Evolutionary conservation across 2,329 filamentous ascomycete genomes (phyloP).

Genomic region (Penicillium thymicola): DNA sequence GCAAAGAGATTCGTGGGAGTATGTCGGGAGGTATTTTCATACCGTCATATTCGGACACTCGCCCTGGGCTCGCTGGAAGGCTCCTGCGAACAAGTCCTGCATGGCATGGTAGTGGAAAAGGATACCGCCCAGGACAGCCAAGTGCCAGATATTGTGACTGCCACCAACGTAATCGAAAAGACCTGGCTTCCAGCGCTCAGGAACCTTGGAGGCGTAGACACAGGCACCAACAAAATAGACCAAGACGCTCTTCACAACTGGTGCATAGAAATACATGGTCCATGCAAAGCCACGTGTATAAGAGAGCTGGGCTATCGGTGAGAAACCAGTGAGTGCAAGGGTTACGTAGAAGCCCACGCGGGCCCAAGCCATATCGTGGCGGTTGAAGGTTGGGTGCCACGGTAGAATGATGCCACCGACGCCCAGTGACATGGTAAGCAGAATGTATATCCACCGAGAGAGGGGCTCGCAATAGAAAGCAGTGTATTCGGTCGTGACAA

Average conservation of each 20-base stretch:
- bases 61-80: slow-evolving; percentile 65
- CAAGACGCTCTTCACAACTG: slow-evolving; percentile 74
- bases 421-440: slow-evolving; percentile 74
- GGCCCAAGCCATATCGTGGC: slow-evolving; percentile 85
- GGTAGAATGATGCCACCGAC: slow-evolving; percentile 85
- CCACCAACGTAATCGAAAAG: slow-evolving; percentile 93
- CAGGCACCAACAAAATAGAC: slow-evolving; percentile 84
- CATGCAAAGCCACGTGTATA: slow-evolving; percentile 73
- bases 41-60: slow-evolving; percentile 37
- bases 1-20: not conserved
- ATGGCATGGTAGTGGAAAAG: slow-evolving; percentile 96
- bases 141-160: slow-evolving; percentile 96
- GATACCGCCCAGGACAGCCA: slow-evolving; percentile 90
- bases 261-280: slow-evolving; percentile 87
- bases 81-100: slow-evolving; percentile 85
- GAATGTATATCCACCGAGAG: slow-evolving; percentile 82
- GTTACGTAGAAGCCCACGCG: slow-evolving; percentile 89
- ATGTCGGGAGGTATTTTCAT: slow-evolving; percentile 12
- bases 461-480: slow-evolving; percentile 96
- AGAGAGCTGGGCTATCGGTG: slow-evolving; percentile 81
- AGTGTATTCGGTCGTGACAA: slow-evolving; percentile 97
- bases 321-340: slow-evolving; percentile 80
- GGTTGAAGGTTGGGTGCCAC: slow-evolving; percentile 95
- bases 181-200: slow-evolving; percentile 88
- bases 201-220: slow-evolving; percentile 87